Evolutionary conservation across 2,329 filamentous ascomycete genomes (phyloP).

Genomic region (Exophiala sp.): DNA sequence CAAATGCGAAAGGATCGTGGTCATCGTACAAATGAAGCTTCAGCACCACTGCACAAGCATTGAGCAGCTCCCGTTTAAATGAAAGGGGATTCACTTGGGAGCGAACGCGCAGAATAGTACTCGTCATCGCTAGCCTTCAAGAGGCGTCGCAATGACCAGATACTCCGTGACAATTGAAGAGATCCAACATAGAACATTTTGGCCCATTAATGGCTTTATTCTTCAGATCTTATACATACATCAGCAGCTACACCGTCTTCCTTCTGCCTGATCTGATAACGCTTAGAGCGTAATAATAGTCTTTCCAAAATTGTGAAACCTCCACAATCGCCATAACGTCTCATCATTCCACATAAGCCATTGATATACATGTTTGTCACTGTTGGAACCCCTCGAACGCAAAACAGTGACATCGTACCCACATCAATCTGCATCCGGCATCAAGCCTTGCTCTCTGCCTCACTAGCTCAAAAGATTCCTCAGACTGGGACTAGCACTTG

Average conservation of each 20-base stretch:
- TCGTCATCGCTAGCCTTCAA: too few species aligned
- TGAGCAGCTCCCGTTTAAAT: too few species aligned
- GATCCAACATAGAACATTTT: not conserved
- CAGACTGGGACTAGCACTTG: conserved; percentile 72
- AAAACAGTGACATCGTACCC: too few species aligned
- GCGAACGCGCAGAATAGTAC: too few species aligned
- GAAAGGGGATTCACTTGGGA: too few species aligned
- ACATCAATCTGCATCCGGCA: not conserved
- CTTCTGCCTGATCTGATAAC: not conserved
- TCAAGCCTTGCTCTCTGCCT: too few species aligned
- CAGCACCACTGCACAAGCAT: too few species aligned
- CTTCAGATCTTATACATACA: not conserved
- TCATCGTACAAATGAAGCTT: too few species aligned
- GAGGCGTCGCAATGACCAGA: too few species aligned
- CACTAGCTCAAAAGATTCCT: conserved; percentile 66
- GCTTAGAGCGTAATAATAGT: not conserved
- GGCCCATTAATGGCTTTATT: not conserved
- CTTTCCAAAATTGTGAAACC: not conserved
- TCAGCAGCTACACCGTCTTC: not conserved
- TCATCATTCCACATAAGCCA: not conserved
- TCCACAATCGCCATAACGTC: not conserved
- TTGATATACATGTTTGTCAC: not conserved
- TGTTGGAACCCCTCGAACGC: too few species aligned
- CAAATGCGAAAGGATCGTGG: too few species aligned
- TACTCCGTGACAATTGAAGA: not conserved